Evolutionary conservation across 2,329 filamentous ascomycete genomes (phyloP).

Genomic region (Exophiala oligosperma): DNA sequence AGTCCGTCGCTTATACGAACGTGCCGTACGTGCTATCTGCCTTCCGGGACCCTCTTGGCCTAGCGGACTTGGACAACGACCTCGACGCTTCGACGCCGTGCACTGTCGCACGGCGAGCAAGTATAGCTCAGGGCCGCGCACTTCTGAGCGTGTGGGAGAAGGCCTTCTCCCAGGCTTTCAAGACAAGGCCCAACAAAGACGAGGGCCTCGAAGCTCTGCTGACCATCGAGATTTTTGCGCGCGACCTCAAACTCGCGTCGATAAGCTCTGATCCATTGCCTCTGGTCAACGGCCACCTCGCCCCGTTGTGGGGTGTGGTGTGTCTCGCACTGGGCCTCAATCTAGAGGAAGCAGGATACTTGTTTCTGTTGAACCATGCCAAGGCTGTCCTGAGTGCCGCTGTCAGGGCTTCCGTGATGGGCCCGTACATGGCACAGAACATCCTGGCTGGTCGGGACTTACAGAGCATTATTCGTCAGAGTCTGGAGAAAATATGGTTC

Average conservation of each 20-base stretch:
- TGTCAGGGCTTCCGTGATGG: slow-evolving; percentile 64
- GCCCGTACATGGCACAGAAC: slow-evolving; percentile 64
- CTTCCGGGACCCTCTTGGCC: slow-evolving; percentile 49
- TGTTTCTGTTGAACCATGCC: slow-evolving; percentile 65
- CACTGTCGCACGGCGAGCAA: slow-evolving; percentile 62
- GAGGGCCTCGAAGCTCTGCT: slow-evolving; percentile 28
- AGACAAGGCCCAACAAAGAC: neutral
- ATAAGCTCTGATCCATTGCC: slow-evolving; percentile 35
- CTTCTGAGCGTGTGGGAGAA: slow-evolving; percentile 61
- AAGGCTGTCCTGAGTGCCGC: slow-evolving; percentile 63
- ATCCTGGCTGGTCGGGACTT: slow-evolving; percentile 56
- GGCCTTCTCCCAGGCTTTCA: slow-evolving; percentile 24
- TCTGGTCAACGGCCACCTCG: slow-evolving; percentile 55
- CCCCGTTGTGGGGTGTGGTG: slow-evolving; percentile 61
- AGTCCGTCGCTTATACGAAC: slow-evolving; percentile 58
- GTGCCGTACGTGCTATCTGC: slow-evolving; percentile 61
- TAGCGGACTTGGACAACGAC: slow-evolving; percentile 60
- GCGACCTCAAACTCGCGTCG: slow-evolving; percentile 37
- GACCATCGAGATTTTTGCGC: slow-evolving; percentile 40
- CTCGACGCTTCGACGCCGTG: slow-evolving; percentile 64
- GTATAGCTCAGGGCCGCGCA: slow-evolving; percentile 60
- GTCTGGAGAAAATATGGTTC: slow-evolving; percentile 52
- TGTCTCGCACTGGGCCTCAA: slow-evolving; percentile 54
- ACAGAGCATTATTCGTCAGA: slow-evolving; percentile 51
- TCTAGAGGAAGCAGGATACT: slow-evolving; percentile 56